phyloP scores from a whole-genome alignment of 257 asterid genomes.

The Vinca minor region DNA sequence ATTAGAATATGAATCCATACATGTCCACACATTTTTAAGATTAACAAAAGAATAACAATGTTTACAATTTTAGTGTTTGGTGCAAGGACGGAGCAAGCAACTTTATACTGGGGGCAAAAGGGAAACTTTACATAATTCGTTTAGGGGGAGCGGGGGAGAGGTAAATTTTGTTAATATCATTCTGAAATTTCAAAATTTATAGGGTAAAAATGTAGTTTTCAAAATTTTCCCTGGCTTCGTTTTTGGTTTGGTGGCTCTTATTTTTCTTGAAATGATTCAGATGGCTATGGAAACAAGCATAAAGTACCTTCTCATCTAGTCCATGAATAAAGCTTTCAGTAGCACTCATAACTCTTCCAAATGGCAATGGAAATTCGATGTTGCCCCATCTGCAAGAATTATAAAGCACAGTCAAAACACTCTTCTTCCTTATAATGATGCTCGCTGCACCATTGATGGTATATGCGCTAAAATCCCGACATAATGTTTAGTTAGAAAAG shows the following conservation, averaged over 20 bases:
- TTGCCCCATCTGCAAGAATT: conserved; percentile 70
- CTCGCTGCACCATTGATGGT: neutral
- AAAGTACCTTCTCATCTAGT: conserved; percentile 78
- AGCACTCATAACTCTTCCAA: conserved; percentile 87
- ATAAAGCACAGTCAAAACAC: neutral
- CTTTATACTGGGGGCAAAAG: too few relatives aligned
- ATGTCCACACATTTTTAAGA: neutral
- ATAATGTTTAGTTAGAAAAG: neutral
- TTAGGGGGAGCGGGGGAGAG: too few relatives aligned
- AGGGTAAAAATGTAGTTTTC: too few relatives aligned
- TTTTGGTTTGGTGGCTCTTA: neutral
- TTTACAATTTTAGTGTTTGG: neutral
- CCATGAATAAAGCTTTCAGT: conserved; percentile 77
- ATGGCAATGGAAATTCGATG: conserved; percentile 86
- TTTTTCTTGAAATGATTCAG: neutral
- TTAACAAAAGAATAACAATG: neutral
- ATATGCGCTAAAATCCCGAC: neutral
- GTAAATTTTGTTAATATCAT: too few relatives aligned
- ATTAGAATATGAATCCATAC: neutral
- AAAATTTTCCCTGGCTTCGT: too few relatives aligned
- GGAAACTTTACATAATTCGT: too few relatives aligned
- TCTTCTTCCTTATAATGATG: neutral
- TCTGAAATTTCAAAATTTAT: too few relatives aligned
- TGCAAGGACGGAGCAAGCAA: too few relatives aligned
- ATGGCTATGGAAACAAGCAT: neutral